phyloP scores from a whole-genome alignment of 2,329 filamentous ascomycete species.

The Neonectria magnoliae region DNA sequence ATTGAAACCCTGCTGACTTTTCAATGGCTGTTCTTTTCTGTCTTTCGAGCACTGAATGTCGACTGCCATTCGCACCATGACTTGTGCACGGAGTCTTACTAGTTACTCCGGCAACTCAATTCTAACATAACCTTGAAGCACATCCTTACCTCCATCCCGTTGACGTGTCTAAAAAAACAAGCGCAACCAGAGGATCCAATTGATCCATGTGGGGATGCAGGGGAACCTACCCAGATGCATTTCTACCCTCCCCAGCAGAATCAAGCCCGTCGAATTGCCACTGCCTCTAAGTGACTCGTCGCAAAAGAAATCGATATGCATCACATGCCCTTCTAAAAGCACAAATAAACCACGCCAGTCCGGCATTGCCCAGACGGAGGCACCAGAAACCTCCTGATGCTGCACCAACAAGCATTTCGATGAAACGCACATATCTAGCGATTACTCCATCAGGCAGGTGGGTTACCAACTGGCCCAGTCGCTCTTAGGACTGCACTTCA shows the following conservation, averaged over 20 bases:
- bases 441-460: background rate
- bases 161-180: background rate
- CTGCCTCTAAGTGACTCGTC: background rate
- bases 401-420: background rate
- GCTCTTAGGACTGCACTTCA: background rate
- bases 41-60: too few relatives aligned
- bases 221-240: background rate
- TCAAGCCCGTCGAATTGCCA: background rate
- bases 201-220: background rate
- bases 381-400: background rate
- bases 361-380: background rate
- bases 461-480: background rate
- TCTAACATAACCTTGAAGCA: background rate
- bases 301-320: background rate
- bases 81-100: background rate
- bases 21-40: too few relatives aligned
- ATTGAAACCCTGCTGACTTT: background rate
- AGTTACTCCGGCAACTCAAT: background rate
- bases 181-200: background rate
- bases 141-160: background rate
- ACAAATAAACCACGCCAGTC: background rate
- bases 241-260: background rate
- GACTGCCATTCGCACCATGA: background rate
- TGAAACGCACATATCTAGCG: background rate
- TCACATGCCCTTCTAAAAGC: background rate